Evolutionary conservation across 23 red algal genomes (phyloP).

Genomic region (Gracilaria domingensis): DNA sequence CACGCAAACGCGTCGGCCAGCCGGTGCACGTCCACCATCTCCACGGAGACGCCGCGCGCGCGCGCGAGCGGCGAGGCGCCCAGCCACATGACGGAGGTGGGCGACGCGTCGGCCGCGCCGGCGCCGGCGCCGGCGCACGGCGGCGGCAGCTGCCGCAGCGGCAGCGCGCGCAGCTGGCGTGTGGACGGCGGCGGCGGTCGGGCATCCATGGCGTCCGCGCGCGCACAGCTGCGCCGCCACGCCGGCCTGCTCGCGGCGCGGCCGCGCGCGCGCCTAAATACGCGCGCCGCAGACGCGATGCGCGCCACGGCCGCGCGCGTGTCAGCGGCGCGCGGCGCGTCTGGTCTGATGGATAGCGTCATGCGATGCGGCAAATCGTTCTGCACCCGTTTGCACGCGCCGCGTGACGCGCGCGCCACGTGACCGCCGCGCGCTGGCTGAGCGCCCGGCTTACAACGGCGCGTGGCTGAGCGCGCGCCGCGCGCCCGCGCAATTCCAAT

Average conservation of each 20-base stretch:
- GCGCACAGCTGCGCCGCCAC: neutral
- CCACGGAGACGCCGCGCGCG: neutral
- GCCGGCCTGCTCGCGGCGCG: neutral
- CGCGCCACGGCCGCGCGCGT: neutral
- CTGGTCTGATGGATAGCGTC: no score
- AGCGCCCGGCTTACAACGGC: neutral
- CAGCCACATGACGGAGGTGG: neutral
- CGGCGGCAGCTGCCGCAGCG: neutral
- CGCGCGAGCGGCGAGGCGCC: neutral
- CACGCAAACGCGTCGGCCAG: conserved; percentile 20
- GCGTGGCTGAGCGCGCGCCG: neutral
- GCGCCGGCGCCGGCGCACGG: neutral
- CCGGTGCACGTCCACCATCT: neutral
- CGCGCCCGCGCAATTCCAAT: no score
- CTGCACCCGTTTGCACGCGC: no score
- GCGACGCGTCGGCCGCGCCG: neutral
- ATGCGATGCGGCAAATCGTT: no score
- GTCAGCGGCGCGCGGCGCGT: neutral
- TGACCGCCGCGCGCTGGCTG: no score
- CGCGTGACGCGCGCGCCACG: no score
- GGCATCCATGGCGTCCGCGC: no score
- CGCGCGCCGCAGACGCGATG: no score
- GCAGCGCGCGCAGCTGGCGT: neutral
- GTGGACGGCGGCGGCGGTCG: neutral
- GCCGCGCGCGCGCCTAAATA: neutral